A percentile compares a stretch with the other conserved stretches of the same genome.
These are phyloP conservation scores for Taphrina deformans DNA, from an alignment of 1,139 yeast genomes.

Conservation along the genomic window DNA sequence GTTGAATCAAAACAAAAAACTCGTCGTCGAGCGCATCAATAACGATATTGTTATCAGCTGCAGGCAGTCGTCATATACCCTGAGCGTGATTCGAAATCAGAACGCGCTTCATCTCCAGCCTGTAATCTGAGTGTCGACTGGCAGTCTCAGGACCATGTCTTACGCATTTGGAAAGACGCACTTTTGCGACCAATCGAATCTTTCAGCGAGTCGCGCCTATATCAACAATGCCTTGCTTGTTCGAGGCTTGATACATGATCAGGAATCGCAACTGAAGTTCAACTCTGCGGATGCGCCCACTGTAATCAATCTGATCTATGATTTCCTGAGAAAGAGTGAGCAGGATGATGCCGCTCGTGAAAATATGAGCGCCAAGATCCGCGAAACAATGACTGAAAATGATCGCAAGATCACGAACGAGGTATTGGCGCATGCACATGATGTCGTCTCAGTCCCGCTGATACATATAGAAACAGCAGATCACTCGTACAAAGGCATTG, in stretches of 20 bases:
- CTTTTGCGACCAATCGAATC: constrained; percentile 25
- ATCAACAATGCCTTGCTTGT: constrained; percentile 22
- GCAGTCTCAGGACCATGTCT: no score
- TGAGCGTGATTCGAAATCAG: no score
- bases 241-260: constrained; percentile 10
- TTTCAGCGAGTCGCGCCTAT: constrained; percentile 23
- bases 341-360: constrained; percentile 20
- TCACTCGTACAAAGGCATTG: not conserved
- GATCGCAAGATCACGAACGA: not conserved
- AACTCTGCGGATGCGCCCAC: constrained; percentile 32
- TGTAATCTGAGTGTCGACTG: no score
- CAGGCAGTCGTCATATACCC: no score
- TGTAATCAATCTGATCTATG: constrained; percentile 25
- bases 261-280: constrained; percentile 17
- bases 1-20: not conserved
- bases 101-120: no score
- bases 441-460: no score
- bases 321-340: constrained; percentile 21
- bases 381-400: constrained; percentile 8
- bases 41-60: no score
- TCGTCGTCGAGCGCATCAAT: not conserved
- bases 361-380: constrained; percentile 12
- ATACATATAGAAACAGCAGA: not conserved
- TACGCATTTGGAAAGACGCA: constrained; percentile 23
- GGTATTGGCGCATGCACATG: not conserved